A percentile compares a stretch with the other conserved stretches of the same genome.
phyloP scores from a whole-genome alignment of 306 rosid species.

The Coriaria nepalensis region DNA sequence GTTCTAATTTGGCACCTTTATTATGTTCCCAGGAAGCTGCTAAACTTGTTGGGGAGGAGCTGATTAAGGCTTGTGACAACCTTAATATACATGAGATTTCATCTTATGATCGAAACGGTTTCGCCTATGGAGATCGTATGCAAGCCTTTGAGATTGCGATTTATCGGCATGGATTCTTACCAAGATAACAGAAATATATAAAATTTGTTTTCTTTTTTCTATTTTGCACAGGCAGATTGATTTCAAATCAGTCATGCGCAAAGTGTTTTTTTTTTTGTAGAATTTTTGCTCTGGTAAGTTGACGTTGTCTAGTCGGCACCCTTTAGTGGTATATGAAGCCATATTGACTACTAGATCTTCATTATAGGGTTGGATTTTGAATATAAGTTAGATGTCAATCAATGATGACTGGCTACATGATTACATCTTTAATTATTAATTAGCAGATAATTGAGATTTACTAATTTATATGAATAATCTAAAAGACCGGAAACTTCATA shows the following conservation, averaged over 20 bases:
- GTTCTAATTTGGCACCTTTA: not conserved
- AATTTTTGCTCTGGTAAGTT: no score
- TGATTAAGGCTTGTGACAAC: slow-evolving; percentile 50
- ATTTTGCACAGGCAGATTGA: no score
- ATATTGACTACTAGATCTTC: slow-evolving; percentile 2
- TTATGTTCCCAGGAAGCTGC: slow-evolving; percentile 55
- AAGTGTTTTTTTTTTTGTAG: no score
- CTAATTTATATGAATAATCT: not conserved
- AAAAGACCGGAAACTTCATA: not conserved
- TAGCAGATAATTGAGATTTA: no score
- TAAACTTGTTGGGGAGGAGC: slow-evolving; percentile 61
- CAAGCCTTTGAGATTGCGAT: slow-evolving; percentile 62
- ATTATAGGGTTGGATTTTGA: slow-evolving; percentile 15
- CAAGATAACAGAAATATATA: slow-evolving; percentile 12
- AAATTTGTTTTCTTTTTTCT: no score
- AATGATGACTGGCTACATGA: no score
- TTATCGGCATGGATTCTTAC: slow-evolving; percentile 55
- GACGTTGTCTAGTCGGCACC: no score
- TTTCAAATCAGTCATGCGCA: no score
- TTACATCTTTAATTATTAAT: no score
- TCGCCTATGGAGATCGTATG: slow-evolving; percentile 46
- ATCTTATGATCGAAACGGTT: slow-evolving; percentile 64
- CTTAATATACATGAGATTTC: slow-evolving; percentile 60
- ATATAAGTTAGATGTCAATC: no score
- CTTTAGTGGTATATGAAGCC: no score